Evolutionary conservation across 192 early-diverging fungal species (phyloP).

Genomic region (Rhizoclosmatium sp.): DNA sequence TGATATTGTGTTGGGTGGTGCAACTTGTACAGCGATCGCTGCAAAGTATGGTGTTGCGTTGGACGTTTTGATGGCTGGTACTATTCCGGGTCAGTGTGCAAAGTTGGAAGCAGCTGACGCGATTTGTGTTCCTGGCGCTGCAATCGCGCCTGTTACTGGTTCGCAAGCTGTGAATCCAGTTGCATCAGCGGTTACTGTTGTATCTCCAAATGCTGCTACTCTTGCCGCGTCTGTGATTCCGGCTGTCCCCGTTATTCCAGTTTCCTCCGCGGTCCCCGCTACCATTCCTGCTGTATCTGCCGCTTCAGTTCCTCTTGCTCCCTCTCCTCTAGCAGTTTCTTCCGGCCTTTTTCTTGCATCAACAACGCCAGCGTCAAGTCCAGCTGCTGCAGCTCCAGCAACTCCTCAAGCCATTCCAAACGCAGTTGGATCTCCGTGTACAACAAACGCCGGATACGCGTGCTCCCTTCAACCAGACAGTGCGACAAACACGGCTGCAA

Average conservation of each 20-base stretch:
- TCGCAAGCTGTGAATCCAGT: background rate
- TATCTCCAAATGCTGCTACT: too few relatives aligned
- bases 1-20: slow-evolving; percentile 12
- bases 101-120: slow-evolving; percentile 20
- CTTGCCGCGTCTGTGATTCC: too few relatives aligned
- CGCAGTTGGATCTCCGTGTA: too few relatives aligned
- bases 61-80: background rate
- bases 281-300: background rate
- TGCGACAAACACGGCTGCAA: background rate
- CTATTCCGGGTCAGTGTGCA: background rate
- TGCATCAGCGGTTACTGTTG: too few relatives aligned
- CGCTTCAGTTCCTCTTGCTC: background rate
- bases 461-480: background rate
- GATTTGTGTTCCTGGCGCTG: slow-evolving; percentile 14
- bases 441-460: background rate
- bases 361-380: background rate
- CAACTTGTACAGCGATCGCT: slow-evolving; percentile 19
- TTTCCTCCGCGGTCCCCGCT: background rate
- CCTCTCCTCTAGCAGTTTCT: background rate
- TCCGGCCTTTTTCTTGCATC: background rate
- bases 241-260: background rate
- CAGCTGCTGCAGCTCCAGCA: background rate
- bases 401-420: background rate
- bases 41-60: slow-evolving; percentile 7
- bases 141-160: background rate